Evolutionary conservation across 352 stramenopile species (phyloP).

Genomic region (Phytophthora citricola): DNA sequence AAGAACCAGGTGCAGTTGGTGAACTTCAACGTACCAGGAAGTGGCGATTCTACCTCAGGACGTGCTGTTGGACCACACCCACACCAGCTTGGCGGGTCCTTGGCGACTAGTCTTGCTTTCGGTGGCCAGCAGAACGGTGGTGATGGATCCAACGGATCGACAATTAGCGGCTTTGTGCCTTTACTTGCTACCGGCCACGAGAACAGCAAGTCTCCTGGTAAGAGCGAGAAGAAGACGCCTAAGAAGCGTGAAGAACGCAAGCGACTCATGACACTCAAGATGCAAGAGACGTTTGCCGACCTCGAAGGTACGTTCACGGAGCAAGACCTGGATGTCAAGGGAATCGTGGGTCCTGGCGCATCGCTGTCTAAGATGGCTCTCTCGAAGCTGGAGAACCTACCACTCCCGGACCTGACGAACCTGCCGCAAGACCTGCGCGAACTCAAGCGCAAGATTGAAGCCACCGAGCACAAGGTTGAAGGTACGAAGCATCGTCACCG

Average conservation of each 20-base stretch:
- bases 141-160: slow-evolving; percentile 20
- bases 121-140: slow-evolving; percentile 41
- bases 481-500: slow-evolving; percentile 88
- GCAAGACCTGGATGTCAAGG: slow-evolving; percentile 73
- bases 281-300: slow-evolving; percentile 73
- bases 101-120: slow-evolving; percentile 67
- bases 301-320: slow-evolving; percentile 72
- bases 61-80: slow-evolving; percentile 21
- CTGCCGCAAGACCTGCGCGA: slow-evolving; percentile 82
- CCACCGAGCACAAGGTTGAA: slow-evolving; percentile 86
- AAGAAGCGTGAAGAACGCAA: slow-evolving; percentile 76
- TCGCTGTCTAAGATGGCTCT: slow-evolving; percentile 70
- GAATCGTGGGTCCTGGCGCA: slow-evolving; percentile 50
- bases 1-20: slow-evolving; percentile 87
- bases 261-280: slow-evolving; percentile 67
- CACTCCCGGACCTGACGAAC: slow-evolving; percentile 76
- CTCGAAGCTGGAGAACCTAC: slow-evolving; percentile 73
- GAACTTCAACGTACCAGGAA: slow-evolving; percentile 77
- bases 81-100: slow-evolving; percentile 50
- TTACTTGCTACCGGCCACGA: slow-evolving; percentile 45
- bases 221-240: slow-evolving; percentile 60
- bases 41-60: slow-evolving; percentile 14
- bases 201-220: slow-evolving; percentile 31
- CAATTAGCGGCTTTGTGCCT: slow-evolving; percentile 40
- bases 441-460: slow-evolving; percentile 87